Evolutionary conservation across 202 grass and related monocot species (phyloP).

Genomic region (Setaria italica): DNA sequence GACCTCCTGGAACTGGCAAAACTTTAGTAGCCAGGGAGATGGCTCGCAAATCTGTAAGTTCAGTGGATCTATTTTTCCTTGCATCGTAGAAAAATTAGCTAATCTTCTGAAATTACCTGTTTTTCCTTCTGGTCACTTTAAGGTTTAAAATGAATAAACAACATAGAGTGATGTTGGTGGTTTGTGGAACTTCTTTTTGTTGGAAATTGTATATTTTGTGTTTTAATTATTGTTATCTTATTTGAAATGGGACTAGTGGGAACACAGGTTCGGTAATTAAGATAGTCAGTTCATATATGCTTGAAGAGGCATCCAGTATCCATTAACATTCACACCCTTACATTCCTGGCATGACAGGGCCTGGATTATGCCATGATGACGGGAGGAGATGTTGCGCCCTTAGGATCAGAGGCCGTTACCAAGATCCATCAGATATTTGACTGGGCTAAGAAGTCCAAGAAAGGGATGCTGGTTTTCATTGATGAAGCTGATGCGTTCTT

Average conservation of each 20-base stretch:
- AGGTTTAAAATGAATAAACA: neutral
- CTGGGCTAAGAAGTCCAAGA: conserved; percentile 94
- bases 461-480: conserved; percentile 91
- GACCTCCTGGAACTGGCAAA: conserved; percentile 96
- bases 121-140: conserved; percentile 4
- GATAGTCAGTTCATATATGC: conserved; percentile 7
- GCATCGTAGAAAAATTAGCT: neutral
- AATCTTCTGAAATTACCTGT: neutral
- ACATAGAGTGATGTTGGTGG: neutral
- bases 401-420: conserved; percentile 91
- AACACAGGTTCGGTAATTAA: conserved; percentile 15
- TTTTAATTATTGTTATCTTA: neutral
- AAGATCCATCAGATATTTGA: conserved; percentile 99
- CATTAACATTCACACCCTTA: neutral
- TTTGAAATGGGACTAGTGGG: neutral
- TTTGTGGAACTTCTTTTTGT: conserved; percentile 11
- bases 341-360: conserved; percentile 52
- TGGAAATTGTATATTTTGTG: neutral
- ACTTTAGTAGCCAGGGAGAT: conserved; percentile 93
- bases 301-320: conserved; percentile 14
- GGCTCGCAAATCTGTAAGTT: conserved; percentile 91
- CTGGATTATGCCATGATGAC: conserved; percentile 99
- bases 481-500: conserved; percentile 98
- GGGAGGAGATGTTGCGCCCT: conserved; percentile 89
- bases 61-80: conserved; percentile 7